Percentiles rank a stretch among this genome's conserved stretches.
Evolutionary conservation across 31 red algal species (phyloP).

Genomic region (Endocladia muricata): DNA sequence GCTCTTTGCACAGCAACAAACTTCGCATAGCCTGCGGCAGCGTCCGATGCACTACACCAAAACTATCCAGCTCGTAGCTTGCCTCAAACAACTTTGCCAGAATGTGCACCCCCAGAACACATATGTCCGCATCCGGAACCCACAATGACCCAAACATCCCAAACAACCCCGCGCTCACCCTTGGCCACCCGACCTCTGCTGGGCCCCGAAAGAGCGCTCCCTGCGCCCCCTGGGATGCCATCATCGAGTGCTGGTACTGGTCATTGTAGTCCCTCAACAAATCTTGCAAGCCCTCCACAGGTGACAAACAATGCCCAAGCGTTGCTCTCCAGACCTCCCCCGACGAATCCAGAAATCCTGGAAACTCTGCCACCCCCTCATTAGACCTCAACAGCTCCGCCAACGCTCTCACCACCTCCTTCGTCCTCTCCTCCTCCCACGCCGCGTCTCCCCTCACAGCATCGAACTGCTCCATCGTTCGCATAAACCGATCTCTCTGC

Average conservation of each 20-base stretch:
- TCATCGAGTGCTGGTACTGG: not conserved
- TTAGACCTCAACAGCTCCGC: not conserved
- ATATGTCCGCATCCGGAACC: not conserved
- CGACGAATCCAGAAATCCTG: not conserved
- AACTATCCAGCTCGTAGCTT: not conserved
- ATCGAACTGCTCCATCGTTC: too few relatives aligned
- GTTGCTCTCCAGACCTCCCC: not conserved
- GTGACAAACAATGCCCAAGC: not conserved
- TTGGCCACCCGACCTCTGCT: not conserved
- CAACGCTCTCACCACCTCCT: too few relatives aligned
- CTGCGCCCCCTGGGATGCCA: not conserved
- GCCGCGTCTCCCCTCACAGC: too few relatives aligned
- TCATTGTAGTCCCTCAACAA: not conserved
- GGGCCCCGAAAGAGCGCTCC: not conserved
- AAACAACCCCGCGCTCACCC: not conserved
- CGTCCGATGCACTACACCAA: not conserved
- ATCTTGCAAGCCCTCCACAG: not conserved
- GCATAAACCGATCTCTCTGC: too few relatives aligned
- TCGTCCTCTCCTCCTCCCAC: too few relatives aligned
- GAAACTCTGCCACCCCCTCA: not conserved
- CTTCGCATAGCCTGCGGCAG: not conserved
- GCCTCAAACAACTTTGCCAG: not conserved
- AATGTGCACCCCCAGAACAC: not conserved
- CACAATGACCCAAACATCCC: not conserved
- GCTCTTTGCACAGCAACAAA: slow-evolving; percentile 7